These are phyloP conservation scores for Scolecobasidium constrictum DNA, from an alignment of 2,329 filamentous ascomycete species.

Conservation along the genomic window DNA sequence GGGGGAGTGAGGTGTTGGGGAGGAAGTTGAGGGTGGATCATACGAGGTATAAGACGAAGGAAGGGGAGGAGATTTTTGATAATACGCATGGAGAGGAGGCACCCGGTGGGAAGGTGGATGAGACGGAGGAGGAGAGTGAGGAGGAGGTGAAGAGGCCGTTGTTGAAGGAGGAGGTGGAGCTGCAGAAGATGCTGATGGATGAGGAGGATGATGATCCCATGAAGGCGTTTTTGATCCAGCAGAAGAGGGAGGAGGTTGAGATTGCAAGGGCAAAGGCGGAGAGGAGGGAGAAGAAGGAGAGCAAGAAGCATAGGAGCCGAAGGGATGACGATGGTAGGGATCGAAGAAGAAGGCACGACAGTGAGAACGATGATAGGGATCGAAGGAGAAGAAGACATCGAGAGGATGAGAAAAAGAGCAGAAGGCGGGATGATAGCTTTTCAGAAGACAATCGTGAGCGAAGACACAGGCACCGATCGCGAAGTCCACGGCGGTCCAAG, in stretches of 20 bases:
- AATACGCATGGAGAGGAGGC: conserved; percentile 16
- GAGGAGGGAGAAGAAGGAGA: neutral
- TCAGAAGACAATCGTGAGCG: too few species aligned
- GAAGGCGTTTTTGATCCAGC: conserved; percentile 80
- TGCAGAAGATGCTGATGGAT: conserved; percentile 62
- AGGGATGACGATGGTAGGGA: neutral
- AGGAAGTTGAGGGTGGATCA: conserved; percentile 82
- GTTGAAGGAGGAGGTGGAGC: conserved; percentile 71
- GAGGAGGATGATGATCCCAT: conserved; percentile 96
- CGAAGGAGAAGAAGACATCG: neutral
- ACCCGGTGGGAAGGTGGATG: conserved; percentile 23
- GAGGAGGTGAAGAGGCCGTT: conserved; percentile 43
- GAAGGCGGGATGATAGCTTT: too few species aligned
- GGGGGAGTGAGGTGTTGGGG: conserved; percentile 73
- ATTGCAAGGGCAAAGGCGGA: neutral
- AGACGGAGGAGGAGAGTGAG: conserved; percentile 27
- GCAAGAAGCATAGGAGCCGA: neutral
- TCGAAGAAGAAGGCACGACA: neutral
- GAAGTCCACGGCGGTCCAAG: neutral
- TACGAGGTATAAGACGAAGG: conserved; percentile 77
- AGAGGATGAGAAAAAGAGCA: neutral
- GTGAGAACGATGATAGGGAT: neutral
- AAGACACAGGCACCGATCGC: neutral
- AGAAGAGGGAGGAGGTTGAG: conserved; percentile 71
- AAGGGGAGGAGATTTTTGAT: conserved; percentile 49